These are phyloP conservation scores for Vachellia pachyceras DNA, from an alignment of 306 rosid genomes.

Conservation along the genomic window DNA sequence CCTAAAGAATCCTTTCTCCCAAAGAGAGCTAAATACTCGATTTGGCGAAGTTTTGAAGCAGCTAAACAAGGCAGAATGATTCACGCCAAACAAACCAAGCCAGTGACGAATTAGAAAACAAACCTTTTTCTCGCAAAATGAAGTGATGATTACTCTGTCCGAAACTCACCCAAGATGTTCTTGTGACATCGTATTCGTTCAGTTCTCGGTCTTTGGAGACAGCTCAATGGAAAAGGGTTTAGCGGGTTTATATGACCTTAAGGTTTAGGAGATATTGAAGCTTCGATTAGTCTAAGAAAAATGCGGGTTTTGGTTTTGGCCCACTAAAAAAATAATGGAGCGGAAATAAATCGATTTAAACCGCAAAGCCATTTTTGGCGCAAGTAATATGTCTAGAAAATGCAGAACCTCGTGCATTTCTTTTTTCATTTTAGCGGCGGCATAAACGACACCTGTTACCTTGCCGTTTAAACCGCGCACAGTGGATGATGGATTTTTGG, in stretches of 20 bases:
- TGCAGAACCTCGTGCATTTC: too few species aligned
- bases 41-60: neutral
- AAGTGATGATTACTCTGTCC: neutral
- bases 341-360: neutral
- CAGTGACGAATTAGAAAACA: neutral
- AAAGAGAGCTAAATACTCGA: slow-evolving; percentile 22
- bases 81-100: neutral
- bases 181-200: neutral
- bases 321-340: neutral
- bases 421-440: too few species aligned
- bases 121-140: neutral
- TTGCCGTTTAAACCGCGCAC: too few species aligned
- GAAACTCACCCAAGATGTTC: neutral
- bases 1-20: slow-evolving; percentile 29
- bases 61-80: slow-evolving; percentile 10
- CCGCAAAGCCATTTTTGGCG: too few species aligned
- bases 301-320: neutral
- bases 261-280: slow-evolving; percentile 6
- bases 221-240: neutral
- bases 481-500: too few species aligned
- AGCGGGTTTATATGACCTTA: neutral
- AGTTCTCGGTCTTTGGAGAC: neutral
- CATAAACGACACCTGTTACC: too few species aligned
- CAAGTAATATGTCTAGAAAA: too few species aligned
- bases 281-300: neutral